These are phyloP conservation scores for Penicillium fimorum DNA, from an alignment of 495 filamentous ascomycete species.

Conservation along the genomic window DNA sequence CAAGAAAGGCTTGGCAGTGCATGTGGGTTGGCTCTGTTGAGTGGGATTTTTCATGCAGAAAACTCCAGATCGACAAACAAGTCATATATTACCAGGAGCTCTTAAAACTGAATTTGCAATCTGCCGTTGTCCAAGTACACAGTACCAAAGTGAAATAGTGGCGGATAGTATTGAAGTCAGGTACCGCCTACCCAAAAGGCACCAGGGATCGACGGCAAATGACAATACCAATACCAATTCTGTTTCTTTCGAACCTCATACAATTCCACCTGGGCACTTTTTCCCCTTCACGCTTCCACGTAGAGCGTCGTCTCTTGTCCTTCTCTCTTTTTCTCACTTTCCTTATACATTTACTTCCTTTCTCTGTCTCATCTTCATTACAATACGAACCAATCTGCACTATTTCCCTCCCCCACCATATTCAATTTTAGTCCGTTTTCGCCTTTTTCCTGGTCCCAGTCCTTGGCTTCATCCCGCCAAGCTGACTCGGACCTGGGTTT, in stretches of 20 bases:
- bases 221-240: constrained; percentile 23
- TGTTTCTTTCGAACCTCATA: constrained; percentile 23
- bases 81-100: constrained; percentile 5
- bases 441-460: constrained; percentile 46
- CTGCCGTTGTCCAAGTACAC: not conserved
- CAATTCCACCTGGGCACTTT: constrained; percentile 23
- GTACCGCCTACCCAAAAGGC: constrained; percentile 22
- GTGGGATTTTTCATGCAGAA: constrained; percentile 10
- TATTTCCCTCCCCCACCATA: not conserved
- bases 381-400: not conserved
- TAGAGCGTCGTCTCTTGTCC: constrained; percentile 13
- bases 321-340: constrained; percentile 17
- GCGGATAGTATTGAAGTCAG: constrained; percentile 11
- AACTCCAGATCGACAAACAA: constrained; percentile 4
- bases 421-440: constrained; percentile 11
- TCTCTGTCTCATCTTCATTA: constrained; percentile 4
- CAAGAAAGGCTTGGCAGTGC: constrained; percentile 5
- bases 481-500: constrained; percentile 53
- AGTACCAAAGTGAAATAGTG: constrained; percentile 1
- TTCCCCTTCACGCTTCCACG: constrained; percentile 23
- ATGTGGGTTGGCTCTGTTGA: not conserved
- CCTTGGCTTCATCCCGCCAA: constrained; percentile 53
- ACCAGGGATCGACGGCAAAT: constrained; percentile 25
- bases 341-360: constrained; percentile 6
- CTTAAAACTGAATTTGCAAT: not conserved